Conservation (phyloP, 176 grass and related monocot species). For the Aegilops longissima region DNA sequence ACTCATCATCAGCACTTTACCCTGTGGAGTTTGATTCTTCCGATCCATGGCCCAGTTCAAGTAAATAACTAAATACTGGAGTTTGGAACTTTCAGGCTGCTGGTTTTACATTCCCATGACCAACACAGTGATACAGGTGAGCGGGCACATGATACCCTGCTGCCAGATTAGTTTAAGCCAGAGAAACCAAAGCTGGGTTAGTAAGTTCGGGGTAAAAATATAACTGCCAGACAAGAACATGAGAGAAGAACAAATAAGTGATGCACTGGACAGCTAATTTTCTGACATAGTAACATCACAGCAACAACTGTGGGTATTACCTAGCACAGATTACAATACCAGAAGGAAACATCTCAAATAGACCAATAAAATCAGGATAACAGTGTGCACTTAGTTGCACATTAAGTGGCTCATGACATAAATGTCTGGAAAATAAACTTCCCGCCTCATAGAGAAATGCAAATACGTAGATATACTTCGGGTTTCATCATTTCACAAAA, state of each 20-base stretch:
- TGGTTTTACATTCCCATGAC: conserved; percentile 15
- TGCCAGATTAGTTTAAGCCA: background rate
- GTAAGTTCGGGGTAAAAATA: conserved; percentile 18
- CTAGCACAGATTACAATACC: background rate
- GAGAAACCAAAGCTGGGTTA: conserved; percentile 25
- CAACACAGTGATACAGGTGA: background rate
- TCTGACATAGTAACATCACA: conserved; percentile 3
- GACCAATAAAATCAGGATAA: background rate
- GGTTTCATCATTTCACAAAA: conserved; percentile 4
- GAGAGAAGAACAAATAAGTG: conserved; percentile 11
- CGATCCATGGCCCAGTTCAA: conserved; percentile 54
- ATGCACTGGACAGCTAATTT: background rate
- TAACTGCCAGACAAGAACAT: background rate
- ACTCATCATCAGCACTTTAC: conserved; percentile 34
- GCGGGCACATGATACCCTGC: background rate
- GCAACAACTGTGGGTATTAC: background rate
- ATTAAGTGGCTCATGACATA: background rate
- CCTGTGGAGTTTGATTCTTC: conserved; percentile 78
- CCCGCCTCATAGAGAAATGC: background rate
- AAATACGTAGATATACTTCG: background rate
- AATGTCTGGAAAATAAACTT: conserved; percentile 17
- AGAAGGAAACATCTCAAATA: background rate
- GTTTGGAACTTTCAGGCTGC: background rate
- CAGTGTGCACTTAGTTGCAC: background rate
- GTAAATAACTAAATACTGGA: conserved; percentile 5